Conservation (phyloP, 768 basidiomycete species). For the Panus rudis region DNA sequence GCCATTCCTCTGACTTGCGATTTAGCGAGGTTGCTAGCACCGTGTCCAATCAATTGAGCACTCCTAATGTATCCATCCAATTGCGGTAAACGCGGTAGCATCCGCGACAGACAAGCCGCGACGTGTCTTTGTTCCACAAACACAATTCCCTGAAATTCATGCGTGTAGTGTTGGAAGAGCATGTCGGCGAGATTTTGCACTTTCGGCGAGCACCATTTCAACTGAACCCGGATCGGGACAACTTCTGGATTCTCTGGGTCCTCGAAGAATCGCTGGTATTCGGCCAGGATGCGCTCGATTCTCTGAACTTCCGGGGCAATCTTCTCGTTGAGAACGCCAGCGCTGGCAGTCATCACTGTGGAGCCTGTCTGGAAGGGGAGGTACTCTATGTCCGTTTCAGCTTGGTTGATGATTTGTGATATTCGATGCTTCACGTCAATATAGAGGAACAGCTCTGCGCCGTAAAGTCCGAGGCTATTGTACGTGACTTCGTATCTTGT, state of each 20-base stretch:
- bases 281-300: conserved; percentile 40
- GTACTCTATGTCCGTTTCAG: conserved; percentile 20
- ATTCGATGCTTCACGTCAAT: conserved; percentile 50
- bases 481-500: conserved; percentile 56
- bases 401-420: conserved; percentile 27
- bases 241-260: conserved; percentile 19
- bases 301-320: conserved; percentile 36
- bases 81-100: conserved; percentile 55
- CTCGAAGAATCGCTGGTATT: conserved; percentile 36
- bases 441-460: conserved; percentile 67
- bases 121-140: conserved; percentile 85
- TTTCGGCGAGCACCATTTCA: conserved; percentile 74
- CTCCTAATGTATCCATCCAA: conserved; percentile 51
- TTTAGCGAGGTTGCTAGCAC: conserved; percentile 28
- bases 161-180: conserved; percentile 45
- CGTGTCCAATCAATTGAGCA: conserved; percentile 68
- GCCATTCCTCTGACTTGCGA: conserved; percentile 45
- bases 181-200: conserved; percentile 54
- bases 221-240: conserved; percentile 35
- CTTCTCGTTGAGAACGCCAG: conserved; percentile 9
- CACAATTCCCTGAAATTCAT: conserved; percentile 71
- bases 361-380: conserved; percentile 8
- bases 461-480: conserved; percentile 63
- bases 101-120: conserved; percentile 58
- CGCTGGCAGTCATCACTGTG: background rate